Evolutionary conservation across 768 basidiomycete genomes (phyloP).

Genomic region (Russula olivacea): DNA sequence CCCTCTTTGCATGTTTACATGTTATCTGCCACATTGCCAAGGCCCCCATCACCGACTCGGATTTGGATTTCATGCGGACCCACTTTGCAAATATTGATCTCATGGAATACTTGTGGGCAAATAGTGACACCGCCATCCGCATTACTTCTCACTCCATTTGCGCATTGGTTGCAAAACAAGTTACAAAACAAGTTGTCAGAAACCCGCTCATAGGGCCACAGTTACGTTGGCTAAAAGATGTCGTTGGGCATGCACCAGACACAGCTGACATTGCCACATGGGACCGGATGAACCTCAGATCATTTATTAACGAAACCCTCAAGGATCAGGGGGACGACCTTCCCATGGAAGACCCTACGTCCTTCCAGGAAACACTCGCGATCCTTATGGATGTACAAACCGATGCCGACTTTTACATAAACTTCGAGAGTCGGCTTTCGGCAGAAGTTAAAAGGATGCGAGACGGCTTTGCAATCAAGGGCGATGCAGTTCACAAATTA

Average conservation of each 20-base stretch:
- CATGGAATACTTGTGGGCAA: background rate
- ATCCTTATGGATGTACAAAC: no score
- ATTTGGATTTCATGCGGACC: background rate
- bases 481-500: no score
- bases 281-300: background rate
- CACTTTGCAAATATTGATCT: background rate
- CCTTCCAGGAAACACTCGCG: no score
- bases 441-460: no score
- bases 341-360: no score
- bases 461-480: no score
- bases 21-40: background rate
- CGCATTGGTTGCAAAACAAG: background rate
- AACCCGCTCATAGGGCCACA: background rate
- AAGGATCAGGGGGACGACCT: no score
- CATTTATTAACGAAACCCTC: background rate
- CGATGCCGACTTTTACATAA: no score
- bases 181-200: background rate
- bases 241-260: background rate
- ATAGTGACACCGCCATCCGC: background rate
- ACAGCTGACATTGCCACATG: background rate
- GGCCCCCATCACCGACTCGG: background rate
- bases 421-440: no score
- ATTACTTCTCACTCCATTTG: background rate
- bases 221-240: background rate
- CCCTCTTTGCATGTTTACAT: background rate